Conservation (phyloP, 805 yeast species). For the Starmerella sp. region DNA sequence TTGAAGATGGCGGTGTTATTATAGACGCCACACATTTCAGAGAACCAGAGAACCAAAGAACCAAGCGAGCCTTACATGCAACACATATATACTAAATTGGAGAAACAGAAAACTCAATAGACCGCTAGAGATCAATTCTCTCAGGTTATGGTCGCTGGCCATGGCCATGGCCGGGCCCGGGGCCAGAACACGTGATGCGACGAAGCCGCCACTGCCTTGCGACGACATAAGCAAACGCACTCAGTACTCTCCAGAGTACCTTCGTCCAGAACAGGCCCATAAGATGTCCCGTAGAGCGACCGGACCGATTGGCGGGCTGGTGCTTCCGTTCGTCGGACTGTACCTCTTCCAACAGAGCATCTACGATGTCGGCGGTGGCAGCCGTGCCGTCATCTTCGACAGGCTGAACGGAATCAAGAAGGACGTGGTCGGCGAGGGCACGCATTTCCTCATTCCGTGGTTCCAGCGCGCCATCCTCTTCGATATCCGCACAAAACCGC, state of each 20-base stretch:
- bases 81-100: too few species aligned
- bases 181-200: neutral
- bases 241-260: neutral
- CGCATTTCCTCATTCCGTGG: constrained; percentile 95
- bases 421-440: constrained; percentile 89
- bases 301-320: constrained; percentile 20
- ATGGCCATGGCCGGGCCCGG: neutral
- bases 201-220: constrained; percentile 1
- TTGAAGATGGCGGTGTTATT: too few species aligned
- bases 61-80: too few species aligned
- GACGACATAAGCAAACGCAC: constrained; percentile 1
- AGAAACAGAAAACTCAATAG: too few species aligned
- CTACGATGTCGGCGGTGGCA: constrained; percentile 93
- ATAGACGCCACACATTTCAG: too few species aligned
- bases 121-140: too few species aligned
- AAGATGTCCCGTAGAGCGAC: constrained; percentile 14
- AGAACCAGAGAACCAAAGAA: too few species aligned
- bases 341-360: constrained; percentile 59
- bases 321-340: constrained; percentile 37
- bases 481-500: constrained; percentile 90
- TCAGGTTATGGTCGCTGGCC: too few species aligned
- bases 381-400: constrained; percentile 91
- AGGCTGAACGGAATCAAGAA: constrained; percentile 79
- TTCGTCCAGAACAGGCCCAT: neutral
- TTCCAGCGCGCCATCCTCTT: constrained; percentile 78